Evolutionary conservation across 176 grass and related monocot genomes (phyloP), one percentile per base, ranked within the genome.

Genomic region (Miscanthus lutarioriparius): DNA sequence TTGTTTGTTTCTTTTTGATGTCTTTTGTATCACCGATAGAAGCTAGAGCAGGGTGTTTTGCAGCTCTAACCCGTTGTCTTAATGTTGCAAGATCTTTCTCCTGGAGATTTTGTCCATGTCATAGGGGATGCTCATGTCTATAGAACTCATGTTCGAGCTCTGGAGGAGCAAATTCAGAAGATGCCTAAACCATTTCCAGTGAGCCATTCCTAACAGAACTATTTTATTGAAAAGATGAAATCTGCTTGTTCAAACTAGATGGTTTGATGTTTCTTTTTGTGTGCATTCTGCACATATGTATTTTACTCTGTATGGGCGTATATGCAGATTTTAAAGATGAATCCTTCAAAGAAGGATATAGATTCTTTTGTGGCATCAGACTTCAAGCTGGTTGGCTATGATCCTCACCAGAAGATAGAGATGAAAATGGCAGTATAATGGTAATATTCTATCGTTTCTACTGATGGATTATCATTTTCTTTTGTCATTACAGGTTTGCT

Each of bases 361-460:
- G 92, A 98, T 90, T 95, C 92, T 12, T 98, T 97, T 25, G 38
- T 80, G 67, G 87, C 92, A 27, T 91, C 95, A 15, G 95, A 98
- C 74, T 90, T 98, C 79, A 87, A 85, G 85, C 89, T 98, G 88
- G 68, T 77, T 44, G 89, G 95, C 36, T 98, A 98, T 69, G 80
- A 93, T 71, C 92, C 95, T 67, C 92, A 98, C 83, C 86, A 93
- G 82, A 95, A 95, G 88, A 98, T 95, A 84, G 95, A 95, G 81
- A 98, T 95, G 92, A 94, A 98, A 75, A 94, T 97, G 90, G 92
- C 94, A 41, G 26, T 92, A 48, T 97, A 89, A 41, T 40, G 82
- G 74, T 78, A 77, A 17, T 27, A 27, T 63, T 72, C 38, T 81
- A 11, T 49, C 39, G 17, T 80, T 80, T 48, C 39, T 45, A 28